Evolutionary conservation across 345 rosid species (phyloP).

Genomic region (Melaleuca alternifolia): DNA sequence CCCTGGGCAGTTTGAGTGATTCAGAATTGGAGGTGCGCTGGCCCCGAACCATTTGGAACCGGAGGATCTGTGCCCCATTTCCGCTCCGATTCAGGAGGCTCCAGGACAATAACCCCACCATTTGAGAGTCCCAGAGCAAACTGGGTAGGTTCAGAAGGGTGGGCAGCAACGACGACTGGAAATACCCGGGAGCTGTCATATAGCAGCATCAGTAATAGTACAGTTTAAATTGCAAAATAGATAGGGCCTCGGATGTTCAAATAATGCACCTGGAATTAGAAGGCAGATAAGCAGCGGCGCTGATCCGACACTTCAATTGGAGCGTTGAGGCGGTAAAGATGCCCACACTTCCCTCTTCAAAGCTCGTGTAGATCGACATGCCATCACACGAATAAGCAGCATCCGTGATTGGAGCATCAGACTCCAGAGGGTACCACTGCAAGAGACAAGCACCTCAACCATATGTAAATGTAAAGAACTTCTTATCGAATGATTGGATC

Average conservation of each 20-base stretch:
- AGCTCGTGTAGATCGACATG: constrained; percentile 69
- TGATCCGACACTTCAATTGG: constrained; percentile 68
- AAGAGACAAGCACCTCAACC: neutral
- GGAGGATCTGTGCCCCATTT: constrained; percentile 85
- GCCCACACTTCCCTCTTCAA: constrained; percentile 66
- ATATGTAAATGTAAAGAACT: neutral
- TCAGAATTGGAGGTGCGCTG: neutral
- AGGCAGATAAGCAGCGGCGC: constrained; percentile 56
- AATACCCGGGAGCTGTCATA: constrained; percentile 57
- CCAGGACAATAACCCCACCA: constrained; percentile 60
- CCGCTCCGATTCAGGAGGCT: constrained; percentile 63
- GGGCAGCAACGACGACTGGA: constrained; percentile 78
- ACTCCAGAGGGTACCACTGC: constrained; percentile 59
- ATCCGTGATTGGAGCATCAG: constrained; percentile 66
- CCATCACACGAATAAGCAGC: constrained; percentile 81
- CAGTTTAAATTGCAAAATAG: neutral
- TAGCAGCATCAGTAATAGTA: neutral
- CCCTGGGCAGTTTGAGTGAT: neutral
- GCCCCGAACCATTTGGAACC: constrained; percentile 53
- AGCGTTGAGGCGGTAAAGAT: constrained; percentile 56
- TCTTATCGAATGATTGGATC: neutral
- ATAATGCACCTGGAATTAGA: constrained; percentile 49
- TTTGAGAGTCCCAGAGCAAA: constrained; percentile 77
- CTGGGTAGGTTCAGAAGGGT: constrained; percentile 71
- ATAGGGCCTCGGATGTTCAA: neutral